phyloP scores from a whole-genome alignment of 768 basidiomycete species.

The Pisolithus albus region DNA sequence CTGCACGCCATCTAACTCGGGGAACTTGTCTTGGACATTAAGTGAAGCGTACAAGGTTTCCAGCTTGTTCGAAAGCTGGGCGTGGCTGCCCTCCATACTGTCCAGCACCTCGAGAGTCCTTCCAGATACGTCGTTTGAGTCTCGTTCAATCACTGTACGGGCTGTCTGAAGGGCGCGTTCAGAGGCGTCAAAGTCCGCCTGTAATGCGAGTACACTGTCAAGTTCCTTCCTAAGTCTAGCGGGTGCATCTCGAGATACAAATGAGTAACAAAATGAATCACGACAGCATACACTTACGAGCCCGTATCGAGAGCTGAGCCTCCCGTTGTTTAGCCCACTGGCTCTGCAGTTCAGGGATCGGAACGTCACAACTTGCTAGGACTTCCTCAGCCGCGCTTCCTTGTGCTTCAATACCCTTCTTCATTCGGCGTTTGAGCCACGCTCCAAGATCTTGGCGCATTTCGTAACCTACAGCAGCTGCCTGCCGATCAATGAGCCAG shows the following conservation, averaged over 20 bases:
- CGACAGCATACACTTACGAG: not conserved
- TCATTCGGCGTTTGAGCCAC: slow-evolving; percentile 24
- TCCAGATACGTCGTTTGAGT: not conserved
- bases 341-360: not conserved
- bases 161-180: slow-evolving; percentile 18
- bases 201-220: slow-evolving; percentile 25
- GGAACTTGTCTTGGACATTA: slow-evolving; percentile 28
- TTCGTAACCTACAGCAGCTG: slow-evolving; percentile 18
- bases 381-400: not conserved
- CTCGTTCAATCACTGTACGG: slow-evolving; percentile 1
- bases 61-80: slow-evolving; percentile 15
- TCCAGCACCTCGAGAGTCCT: slow-evolving; percentile 11
- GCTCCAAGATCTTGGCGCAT: slow-evolving; percentile 24
- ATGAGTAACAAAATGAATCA: not conserved
- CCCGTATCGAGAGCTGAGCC: slow-evolving; percentile 2
- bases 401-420: slow-evolving; percentile 14
- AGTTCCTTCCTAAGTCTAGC: not conserved
- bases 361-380: not conserved
- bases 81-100: slow-evolving; percentile 17
- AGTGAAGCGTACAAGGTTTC: slow-evolving; percentile 30
- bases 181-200: slow-evolving; percentile 21
- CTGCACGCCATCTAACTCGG: slow-evolving; percentile 24
- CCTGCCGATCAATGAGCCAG: slow-evolving; percentile 31
- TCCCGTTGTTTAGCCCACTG: not conserved
- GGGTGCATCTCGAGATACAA: slow-evolving; percentile 26